phyloP scores from a whole-genome alignment of 78 protist genomes.

The Pigoraptor vietnamica region DNA sequence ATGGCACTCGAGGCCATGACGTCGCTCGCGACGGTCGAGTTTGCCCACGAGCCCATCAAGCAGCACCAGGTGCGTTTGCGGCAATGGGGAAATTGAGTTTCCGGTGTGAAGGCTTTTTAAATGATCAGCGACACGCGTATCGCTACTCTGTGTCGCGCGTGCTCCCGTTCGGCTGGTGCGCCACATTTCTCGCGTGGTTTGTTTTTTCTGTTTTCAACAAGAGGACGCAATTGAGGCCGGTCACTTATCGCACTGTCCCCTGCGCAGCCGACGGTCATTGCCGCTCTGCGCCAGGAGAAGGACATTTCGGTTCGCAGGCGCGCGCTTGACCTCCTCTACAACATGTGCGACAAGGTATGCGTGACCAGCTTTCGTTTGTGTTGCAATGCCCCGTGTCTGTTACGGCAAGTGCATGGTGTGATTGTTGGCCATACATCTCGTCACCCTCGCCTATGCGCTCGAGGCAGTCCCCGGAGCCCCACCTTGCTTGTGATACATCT shows the following conservation, averaged over 20 bases:
- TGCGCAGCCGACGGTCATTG: neutral
- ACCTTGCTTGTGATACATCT: too few species aligned
- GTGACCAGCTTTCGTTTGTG: neutral
- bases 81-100: too few species aligned
- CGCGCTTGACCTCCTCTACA: slow-evolving; percentile 89
- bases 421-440: neutral
- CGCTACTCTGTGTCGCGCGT: neutral
- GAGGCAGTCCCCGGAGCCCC: too few species aligned
- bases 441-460: neutral
- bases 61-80: too few species aligned
- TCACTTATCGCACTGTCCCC: neutral
- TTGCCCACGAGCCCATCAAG: neutral
- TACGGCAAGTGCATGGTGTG: neutral
- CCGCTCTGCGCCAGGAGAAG: slow-evolving; percentile 55
- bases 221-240: neutral
- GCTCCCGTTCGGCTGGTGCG: neutral
- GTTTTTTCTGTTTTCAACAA: neutral
- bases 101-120: too few species aligned
- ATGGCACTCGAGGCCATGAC: slow-evolving; percentile 80
- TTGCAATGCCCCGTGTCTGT: too few species aligned
- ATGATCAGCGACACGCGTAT: too few species aligned
- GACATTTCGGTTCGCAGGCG: slow-evolving; percentile 82
- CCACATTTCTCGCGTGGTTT: neutral
- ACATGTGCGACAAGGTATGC: slow-evolving; percentile 76
- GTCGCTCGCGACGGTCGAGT: slow-evolving; percentile 2